phyloP scores from a whole-genome alignment of 2,329 filamentous ascomycete species.

The Sphaerulina musiva region DNA sequence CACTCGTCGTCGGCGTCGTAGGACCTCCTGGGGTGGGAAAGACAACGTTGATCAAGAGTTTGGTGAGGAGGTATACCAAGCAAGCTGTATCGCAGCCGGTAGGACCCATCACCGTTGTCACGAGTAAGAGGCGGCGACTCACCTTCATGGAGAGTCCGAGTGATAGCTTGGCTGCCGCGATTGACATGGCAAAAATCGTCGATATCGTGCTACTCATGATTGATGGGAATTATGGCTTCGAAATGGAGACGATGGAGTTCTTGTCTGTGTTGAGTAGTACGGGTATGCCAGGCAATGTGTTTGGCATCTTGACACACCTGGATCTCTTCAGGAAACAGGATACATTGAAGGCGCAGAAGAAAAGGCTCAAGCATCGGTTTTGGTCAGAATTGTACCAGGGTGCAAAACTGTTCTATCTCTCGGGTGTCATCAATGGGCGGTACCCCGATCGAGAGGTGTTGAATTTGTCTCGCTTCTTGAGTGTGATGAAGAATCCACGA shows the following conservation, averaged over 20 bases:
- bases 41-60: constrained; percentile 88
- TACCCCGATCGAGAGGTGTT: constrained; percentile 96
- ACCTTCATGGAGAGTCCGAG: constrained; percentile 97
- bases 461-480: constrained; percentile 89
- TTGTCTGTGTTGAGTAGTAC: constrained; percentile 87
- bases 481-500: constrained; percentile 97
- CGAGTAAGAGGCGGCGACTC: constrained; percentile 86
- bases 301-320: constrained; percentile 91
- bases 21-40: constrained; percentile 92
- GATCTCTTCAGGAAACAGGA: constrained; percentile 94
- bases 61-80: constrained; percentile 91
- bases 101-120: constrained; percentile 91
- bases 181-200: constrained; percentile 93
- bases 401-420: constrained; percentile 93
- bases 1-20: constrained; percentile 86
- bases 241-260: constrained; percentile 99
- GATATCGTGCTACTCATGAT: constrained; percentile 98
- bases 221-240: constrained; percentile 96
- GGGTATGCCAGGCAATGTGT: constrained; percentile 97
- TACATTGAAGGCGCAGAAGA: constrained; percentile 86
- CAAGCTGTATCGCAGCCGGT: constrained; percentile 85
- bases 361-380: constrained; percentile 87
- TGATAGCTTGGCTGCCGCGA: constrained; percentile 88
- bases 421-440: constrained; percentile 89
- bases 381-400: constrained; percentile 98